Conservation (phyloP, 805 yeast genomes). For the Candida stauntonica region DNA sequence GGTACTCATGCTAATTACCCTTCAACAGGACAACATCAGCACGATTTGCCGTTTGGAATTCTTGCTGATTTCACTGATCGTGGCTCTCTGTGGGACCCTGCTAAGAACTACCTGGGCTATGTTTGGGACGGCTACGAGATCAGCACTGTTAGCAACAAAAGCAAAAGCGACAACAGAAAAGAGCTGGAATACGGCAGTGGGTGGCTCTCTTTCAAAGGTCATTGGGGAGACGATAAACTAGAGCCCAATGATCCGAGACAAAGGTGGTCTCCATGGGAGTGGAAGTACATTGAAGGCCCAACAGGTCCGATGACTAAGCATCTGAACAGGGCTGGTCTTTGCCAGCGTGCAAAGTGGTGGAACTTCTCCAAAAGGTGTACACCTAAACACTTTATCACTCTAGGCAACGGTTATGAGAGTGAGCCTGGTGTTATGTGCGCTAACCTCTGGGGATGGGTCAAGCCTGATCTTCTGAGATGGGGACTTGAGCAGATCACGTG, state of each 20-base stretch:
- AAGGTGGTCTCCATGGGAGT: constrained; percentile 81
- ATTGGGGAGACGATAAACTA: constrained; percentile 86
- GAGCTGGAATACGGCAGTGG: constrained; percentile 29
- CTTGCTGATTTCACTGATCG: constrained; percentile 90
- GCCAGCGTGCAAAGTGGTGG: constrained; percentile 92
- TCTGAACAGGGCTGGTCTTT: constrained; percentile 61
- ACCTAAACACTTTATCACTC: constrained; percentile 63
- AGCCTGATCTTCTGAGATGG: constrained; percentile 47
- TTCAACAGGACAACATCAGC: constrained; percentile 93
- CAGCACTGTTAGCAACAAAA: constrained; percentile 32
- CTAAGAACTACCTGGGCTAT: constrained; percentile 75
- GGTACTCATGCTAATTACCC: constrained; percentile 98
- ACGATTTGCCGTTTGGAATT: constrained; percentile 90
- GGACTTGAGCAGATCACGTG: constrained; percentile 47
- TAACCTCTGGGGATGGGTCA: constrained; percentile 46
- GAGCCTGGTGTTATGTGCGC: constrained; percentile 84
- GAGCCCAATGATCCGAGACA: constrained; percentile 71
- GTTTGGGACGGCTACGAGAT: constrained; percentile 61
- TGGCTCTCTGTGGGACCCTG: constrained; percentile 94
- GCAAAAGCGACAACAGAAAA: constrained; percentile 24
- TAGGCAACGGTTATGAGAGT: constrained; percentile 86
- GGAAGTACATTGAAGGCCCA: constrained; percentile 91
- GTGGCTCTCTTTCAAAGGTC: constrained; percentile 81
- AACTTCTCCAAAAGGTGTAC: constrained; percentile 82
- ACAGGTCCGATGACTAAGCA: constrained; percentile 83